Conservation (phyloP, 176 grass and related monocot genomes). For the Bonia amplexicaulis region DNA sequence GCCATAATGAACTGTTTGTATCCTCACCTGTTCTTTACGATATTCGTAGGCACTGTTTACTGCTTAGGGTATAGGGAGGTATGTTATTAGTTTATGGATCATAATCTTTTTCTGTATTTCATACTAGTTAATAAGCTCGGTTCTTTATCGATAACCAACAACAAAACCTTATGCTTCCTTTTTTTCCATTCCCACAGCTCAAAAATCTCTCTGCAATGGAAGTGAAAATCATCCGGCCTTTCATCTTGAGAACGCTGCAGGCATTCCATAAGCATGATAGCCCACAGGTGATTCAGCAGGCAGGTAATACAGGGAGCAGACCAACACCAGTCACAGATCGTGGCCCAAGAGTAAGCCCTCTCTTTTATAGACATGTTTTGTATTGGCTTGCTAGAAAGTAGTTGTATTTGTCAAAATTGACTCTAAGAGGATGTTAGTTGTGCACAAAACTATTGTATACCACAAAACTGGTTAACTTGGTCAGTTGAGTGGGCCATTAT, state of each 20-base stretch:
- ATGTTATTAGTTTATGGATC: background rate
- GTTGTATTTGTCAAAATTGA: background rate
- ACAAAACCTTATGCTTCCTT: background rate
- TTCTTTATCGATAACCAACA: background rate
- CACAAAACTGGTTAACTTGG: background rate
- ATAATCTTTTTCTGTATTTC: background rate
- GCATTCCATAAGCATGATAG: constrained; percentile 96
- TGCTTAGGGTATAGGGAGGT: background rate
- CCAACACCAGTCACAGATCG: constrained; percentile 49
- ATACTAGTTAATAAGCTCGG: background rate
- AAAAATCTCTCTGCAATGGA: constrained; percentile 99
- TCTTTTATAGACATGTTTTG: background rate
- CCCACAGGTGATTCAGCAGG: constrained; percentile 77
- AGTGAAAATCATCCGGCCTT: constrained; percentile 90
- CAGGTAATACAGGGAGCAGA: constrained; percentile 42
- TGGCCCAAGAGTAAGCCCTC: constrained; percentile 62
- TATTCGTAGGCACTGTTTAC: background rate
- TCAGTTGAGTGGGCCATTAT: background rate
- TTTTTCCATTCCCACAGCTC: constrained; percentile 38
- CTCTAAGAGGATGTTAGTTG: background rate
- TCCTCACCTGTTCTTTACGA: background rate
- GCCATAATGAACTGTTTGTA: background rate
- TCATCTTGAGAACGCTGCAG: constrained; percentile 90
- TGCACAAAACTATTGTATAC: background rate
- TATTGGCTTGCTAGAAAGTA: background rate